Base-by-base conservation (phyloP, 768 basidiomycete genomes). In the Macrolepiota fuliginosa region DNA sequence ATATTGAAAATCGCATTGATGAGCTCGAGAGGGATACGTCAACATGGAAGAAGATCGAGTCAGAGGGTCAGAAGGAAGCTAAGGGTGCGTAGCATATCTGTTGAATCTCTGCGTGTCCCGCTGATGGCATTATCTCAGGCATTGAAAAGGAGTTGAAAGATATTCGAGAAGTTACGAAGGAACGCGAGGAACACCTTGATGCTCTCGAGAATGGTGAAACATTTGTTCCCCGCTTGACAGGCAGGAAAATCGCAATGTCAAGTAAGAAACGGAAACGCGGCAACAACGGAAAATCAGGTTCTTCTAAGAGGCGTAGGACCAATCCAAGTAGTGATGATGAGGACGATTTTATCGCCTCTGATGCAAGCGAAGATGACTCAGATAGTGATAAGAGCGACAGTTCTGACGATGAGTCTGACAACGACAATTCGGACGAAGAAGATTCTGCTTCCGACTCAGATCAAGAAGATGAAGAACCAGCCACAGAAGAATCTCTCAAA, bases 191-290 rank as follows among this genome's bases (percentile, higher is more conserved):
- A 12, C 82, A 85, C 63, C 68, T 85, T 9, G 68, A 78, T 40
- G 82, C 81, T 2, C 68, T 86, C 19, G 66, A 81, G 66, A 74
- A 76, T 29, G 82, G 78, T 12, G 72, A 79, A 56, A 56, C 73
- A 0, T 85, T 82, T 63, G 73, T 67, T 25, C 77, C 83, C 11
- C 72, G 64, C 42, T 64, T 84, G 40, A 81, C 79, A 0, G 73
- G 66, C 10, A 73, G 74, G 61, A 53, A 66, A 37, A 55, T 67
- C 39, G 63, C 58, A 55, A 60, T 62, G 6, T 32, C 29, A 32
- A 69, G 73, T 42, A 82, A 77, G 66, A 87, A 87, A 68, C 74
- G 86, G 54, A 87, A 85, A 72, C 80, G 78, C 63, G 64, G 62
- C 4, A 64, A 76, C 9, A 69, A 70, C 24, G 79, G 76, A 27